Evolutionary conservation across 148 eudicot genomes (phyloP), one percentile per base, ranked within the genome.

Genomic region (Camellia sinensis): DNA sequence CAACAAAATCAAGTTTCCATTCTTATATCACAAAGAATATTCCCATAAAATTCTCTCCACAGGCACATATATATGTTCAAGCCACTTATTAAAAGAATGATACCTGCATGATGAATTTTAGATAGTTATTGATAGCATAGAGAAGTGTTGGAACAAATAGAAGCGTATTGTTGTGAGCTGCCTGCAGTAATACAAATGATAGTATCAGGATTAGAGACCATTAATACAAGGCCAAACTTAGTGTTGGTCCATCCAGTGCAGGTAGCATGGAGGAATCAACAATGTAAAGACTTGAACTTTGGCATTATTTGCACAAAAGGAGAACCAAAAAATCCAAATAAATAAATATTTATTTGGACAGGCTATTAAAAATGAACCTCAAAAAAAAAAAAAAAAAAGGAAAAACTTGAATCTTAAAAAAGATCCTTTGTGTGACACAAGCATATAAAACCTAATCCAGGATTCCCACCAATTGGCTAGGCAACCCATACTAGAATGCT

Each of bases 71-170:
- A 65, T 5, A 48, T 79, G 57, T 13, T 17, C 29, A 43, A 70
- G 71, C 19, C 60, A 44, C 50, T 61, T 7, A 7, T 7, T 53
- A 2, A 40, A 17, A 48, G 37, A 1, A 73, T 48, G 17, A 19
- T 87, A 91, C 95, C 95, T 91, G 95, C 95, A 91, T 91, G 81
- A 77, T 88, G 81, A 93, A 93, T 92, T 93, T 93, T 71, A 93
- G 88, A 87, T 93, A 92, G 83, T 93, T 93, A 85, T 92, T 93
- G 67, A 93, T 86, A 46, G 98, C 96, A 83, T 91, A 91, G 43
- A 89, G 82, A 83, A 88, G 71, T 8, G 91, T 90, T 73, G 93
- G 93, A 82, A 92, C 91, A 48, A 93, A 93, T 70, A 92, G 91
- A 79, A 93, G 98, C 61, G 81, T 88, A 86, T 93, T 93, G 85